These are phyloP conservation scores for Metschnikowia baotianmanensis DNA, from an alignment of 805 yeast species.

Conservation along the genomic window DNA sequence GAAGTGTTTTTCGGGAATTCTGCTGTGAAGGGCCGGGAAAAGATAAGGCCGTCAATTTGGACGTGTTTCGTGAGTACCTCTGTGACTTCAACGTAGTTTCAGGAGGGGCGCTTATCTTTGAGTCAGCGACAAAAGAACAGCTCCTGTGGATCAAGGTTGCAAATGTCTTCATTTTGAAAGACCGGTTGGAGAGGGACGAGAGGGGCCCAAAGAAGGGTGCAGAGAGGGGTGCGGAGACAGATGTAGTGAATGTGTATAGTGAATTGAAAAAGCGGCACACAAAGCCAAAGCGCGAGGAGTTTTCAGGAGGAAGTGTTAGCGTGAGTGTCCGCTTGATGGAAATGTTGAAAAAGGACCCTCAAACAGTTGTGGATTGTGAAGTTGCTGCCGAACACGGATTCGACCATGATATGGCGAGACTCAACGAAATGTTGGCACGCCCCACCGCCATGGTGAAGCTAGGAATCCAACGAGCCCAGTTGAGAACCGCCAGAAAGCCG, in stretches of 20 bases:
- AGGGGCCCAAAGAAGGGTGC: neutral
- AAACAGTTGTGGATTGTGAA: slow-evolving; percentile 5
- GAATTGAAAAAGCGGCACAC: neutral
- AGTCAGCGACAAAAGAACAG: neutral
- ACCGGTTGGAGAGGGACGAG: neutral
- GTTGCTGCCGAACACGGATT: slow-evolving; percentile 10
- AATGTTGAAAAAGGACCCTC: slow-evolving; percentile 6
- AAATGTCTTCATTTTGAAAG: slow-evolving; percentile 9
- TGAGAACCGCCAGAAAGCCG: slow-evolving; percentile 39
- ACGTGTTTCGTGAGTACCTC: slow-evolving; percentile 9
- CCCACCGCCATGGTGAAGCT: slow-evolving; percentile 41
- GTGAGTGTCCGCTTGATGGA: slow-evolving; percentile 5
- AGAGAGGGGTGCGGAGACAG: neutral
- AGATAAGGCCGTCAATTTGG: neutral
- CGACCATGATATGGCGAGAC: slow-evolving; percentile 14
- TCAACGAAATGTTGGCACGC: slow-evolving; percentile 24
- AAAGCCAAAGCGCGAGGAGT: neutral
- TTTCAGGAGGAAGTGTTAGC: neutral
- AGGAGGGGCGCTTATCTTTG: slow-evolving; percentile 15
- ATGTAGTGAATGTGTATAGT: neutral
- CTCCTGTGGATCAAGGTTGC: slow-evolving; percentile 14
- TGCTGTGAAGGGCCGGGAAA: neutral
- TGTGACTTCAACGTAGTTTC: slow-evolving; percentile 15
- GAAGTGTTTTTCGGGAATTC: slow-evolving; percentile 3
- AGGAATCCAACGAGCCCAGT: slow-evolving; percentile 37